phyloP scores from a whole-genome alignment of 2,329 filamentous ascomycete genomes.

The Moelleriella libera region DNA sequence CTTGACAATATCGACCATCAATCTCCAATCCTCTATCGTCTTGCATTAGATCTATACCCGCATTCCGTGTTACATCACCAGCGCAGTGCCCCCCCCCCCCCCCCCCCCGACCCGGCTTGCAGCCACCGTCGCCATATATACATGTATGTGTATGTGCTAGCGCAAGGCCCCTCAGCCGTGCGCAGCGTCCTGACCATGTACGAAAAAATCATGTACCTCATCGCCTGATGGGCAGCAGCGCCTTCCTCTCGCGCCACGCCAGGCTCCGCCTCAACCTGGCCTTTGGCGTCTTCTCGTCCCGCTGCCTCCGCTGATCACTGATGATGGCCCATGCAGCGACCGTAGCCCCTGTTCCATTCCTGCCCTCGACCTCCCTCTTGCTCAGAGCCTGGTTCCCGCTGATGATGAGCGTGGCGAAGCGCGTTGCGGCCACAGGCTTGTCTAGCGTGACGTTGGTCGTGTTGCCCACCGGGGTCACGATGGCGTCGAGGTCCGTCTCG shows the following conservation, averaged over 20 bases:
- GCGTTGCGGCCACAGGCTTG: conserved; percentile 3
- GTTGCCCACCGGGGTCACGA: conserved; percentile 7
- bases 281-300: background rate
- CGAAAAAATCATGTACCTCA: too few relatives aligned
- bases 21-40: too few relatives aligned
- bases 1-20: too few relatives aligned
- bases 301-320: background rate
- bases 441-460: conserved; percentile 7
- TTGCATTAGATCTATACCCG: too few relatives aligned
- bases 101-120: too few relatives aligned
- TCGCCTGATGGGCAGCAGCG: background rate
- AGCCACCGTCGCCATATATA: too few relatives aligned
- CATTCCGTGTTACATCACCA: too few relatives aligned
- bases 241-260: background rate
- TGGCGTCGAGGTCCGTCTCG: conserved; percentile 1
- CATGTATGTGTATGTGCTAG: too few relatives aligned
- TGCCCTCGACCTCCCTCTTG: conserved; percentile 1
- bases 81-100: too few relatives aligned
- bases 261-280: background rate
- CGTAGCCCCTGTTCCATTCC: conserved; percentile 8
- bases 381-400: conserved; percentile 8
- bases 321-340: conserved; percentile 9
- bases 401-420: conserved; percentile 8
- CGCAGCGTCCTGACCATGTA: too few relatives aligned
- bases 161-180: too few relatives aligned